Percentiles rank a stretch among this genome's conserved stretches.
Evolutionary conservation across 345 rosid species (phyloP).

Genomic region (Abelmoschus esculentus): DNA sequence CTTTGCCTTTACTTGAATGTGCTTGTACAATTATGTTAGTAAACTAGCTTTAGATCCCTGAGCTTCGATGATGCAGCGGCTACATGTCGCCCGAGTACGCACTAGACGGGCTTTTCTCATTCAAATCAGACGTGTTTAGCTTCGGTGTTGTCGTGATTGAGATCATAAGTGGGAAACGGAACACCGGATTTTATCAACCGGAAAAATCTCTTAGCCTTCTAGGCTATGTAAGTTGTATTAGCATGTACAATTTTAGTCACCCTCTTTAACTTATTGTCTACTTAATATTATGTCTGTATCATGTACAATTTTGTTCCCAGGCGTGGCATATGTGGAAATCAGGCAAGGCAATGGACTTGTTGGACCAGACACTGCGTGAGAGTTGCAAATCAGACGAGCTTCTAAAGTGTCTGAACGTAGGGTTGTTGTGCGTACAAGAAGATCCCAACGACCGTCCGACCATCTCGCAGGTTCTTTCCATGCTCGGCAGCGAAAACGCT

Average conservation of each 20-base stretch:
- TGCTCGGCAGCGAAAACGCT: conserved; percentile 11
- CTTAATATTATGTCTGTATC: not conserved
- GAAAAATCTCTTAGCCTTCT: conserved; percentile 36
- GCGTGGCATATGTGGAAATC: conserved; percentile 14
- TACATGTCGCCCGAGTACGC: conserved; percentile 76
- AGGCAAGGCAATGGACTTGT: conserved; percentile 8
- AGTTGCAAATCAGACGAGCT: conserved; percentile 1
- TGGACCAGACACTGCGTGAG: conserved; percentile 3
- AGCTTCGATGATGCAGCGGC: conserved; percentile 34
- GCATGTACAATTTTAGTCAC: not conserved
- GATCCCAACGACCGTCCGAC: conserved; percentile 14
- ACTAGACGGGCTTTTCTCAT: conserved; percentile 51
- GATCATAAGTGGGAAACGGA: conserved; percentile 42
- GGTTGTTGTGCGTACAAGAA: conserved; percentile 15
- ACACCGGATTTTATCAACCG: conserved; percentile 28
- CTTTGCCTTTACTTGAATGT: not conserved
- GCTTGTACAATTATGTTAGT: not conserved
- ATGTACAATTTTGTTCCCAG: not conserved
- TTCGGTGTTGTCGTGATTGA: conserved; percentile 59
- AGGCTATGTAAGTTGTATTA: conserved; percentile 35
- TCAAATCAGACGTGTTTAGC: conserved; percentile 56
- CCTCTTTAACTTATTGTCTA: not conserved
- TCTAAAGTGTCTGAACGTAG: not conserved
- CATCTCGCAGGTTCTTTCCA: conserved; percentile 11
- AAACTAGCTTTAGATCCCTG: not conserved